A percentile compares a stretch with the other conserved stretches of the same genome.
Evolutionary conservation across 768 basidiomycete species (phyloP).

Genomic region (Mycena amicta): DNA sequence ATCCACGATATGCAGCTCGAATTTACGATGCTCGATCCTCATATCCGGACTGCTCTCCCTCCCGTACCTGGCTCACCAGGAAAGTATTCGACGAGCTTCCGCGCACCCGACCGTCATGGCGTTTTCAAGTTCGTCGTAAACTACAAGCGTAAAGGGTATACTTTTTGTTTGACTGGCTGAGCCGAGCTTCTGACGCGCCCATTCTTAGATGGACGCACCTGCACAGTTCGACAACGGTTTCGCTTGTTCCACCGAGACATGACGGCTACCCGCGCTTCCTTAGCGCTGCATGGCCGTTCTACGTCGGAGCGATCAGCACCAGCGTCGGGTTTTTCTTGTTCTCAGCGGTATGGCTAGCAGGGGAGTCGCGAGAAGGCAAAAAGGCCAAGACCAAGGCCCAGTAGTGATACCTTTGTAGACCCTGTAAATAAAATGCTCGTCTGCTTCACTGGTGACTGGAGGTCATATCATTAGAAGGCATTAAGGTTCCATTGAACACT

Average conservation of each 20-base stretch:
- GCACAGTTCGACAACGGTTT: constrained; percentile 70
- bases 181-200: constrained; percentile 27
- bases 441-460: not conserved
- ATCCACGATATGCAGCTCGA: constrained; percentile 87
- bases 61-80: constrained; percentile 60
- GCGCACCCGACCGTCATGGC: constrained; percentile 92
- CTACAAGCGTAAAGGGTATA: constrained; percentile 88
- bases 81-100: constrained; percentile 82
- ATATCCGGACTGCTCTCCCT: constrained; percentile 78
- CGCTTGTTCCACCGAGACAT: constrained; percentile 91
- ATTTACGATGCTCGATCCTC: constrained; percentile 99
- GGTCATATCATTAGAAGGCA: constrained; percentile 4
- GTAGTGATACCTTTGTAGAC: constrained; percentile 28
- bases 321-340: constrained; percentile 86
- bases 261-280: constrained; percentile 96
- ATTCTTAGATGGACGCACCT: constrained; percentile 70
- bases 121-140: constrained; percentile 97
- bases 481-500: not conserved
- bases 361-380: constrained; percentile 68
- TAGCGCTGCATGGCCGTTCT: constrained; percentile 95
- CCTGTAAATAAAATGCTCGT: constrained; percentile 6
- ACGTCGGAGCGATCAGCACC: constrained; percentile 87
- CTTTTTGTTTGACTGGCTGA: too few species aligned
- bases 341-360: constrained; percentile 83
- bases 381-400: constrained; percentile 52